Conservation (phyloP, 805 yeast genomes). For the Yarrowia sp. region DNA sequence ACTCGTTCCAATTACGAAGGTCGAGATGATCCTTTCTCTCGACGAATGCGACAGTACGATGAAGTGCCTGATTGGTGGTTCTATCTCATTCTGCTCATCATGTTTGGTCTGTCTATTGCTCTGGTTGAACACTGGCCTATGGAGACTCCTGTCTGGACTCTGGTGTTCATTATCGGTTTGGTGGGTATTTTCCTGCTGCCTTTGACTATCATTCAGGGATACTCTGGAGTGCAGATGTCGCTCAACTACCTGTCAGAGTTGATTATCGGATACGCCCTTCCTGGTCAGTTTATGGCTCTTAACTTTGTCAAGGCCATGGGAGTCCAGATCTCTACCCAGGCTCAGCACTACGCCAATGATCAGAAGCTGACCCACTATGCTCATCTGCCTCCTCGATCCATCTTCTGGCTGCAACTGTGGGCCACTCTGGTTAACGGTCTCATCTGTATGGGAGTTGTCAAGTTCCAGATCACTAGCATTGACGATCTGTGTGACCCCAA, state of each 20-base stretch:
- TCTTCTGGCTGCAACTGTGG: constrained; percentile 45
- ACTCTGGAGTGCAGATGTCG: constrained; percentile 57
- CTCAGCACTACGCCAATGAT: constrained; percentile 53
- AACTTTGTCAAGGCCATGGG: constrained; percentile 62
- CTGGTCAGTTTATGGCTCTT: constrained; percentile 61
- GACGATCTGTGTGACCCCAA: constrained; percentile 34
- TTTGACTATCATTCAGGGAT: constrained; percentile 54
- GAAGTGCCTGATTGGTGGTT: constrained; percentile 81
- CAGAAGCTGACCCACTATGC: constrained; percentile 61
- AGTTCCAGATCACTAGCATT: constrained; percentile 39
- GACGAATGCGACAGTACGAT: constrained; percentile 51
- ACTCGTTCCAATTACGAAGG: constrained; percentile 4
- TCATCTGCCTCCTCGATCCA: constrained; percentile 56
- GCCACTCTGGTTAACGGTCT: constrained; percentile 43
- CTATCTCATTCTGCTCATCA: constrained; percentile 45
- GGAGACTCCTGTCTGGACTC: constrained; percentile 60
- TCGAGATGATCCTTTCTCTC: constrained; percentile 30
- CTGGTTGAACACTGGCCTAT: constrained; percentile 43
- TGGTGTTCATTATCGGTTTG: constrained; percentile 53
- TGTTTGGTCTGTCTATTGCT: constrained; percentile 40
- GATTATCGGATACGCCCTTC: constrained; percentile 62
- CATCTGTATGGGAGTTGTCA: constrained; percentile 37
- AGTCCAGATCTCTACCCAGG: constrained; percentile 60
- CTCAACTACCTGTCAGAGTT: constrained; percentile 61
- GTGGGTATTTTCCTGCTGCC: constrained; percentile 59